Conservation (phyloP, 208 protist genomes). For the Acanthamoeba triangularis region DNA sequence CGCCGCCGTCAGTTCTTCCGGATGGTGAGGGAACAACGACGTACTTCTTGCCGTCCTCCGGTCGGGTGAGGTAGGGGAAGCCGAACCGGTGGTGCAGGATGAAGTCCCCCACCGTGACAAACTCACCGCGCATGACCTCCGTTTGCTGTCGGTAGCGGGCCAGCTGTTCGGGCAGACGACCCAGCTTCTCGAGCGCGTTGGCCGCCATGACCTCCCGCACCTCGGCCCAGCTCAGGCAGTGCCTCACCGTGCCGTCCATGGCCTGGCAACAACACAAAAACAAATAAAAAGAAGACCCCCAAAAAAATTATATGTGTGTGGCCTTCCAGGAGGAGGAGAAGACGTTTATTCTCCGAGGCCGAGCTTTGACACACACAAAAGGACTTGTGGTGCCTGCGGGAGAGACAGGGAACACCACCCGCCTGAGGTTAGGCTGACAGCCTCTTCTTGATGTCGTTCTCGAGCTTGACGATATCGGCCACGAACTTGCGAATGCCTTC, state of each 20-base stretch:
- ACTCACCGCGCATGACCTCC: not conserved
- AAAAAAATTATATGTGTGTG: too few species aligned
- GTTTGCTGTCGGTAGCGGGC: not conserved
- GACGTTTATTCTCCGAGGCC: too few species aligned
- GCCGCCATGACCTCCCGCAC: not conserved
- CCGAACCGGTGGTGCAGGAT: conserved; percentile 8
- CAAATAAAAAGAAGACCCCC: conserved; percentile 14
- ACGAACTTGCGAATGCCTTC: conserved; percentile 98
- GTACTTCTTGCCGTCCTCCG: not conserved
- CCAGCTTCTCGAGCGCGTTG: not conserved
- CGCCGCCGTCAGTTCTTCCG: not conserved
- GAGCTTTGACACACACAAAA: not conserved
- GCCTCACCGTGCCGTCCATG: not conserved
- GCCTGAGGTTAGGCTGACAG: not conserved
- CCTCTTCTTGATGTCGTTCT: conserved; percentile 81
- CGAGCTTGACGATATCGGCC: conserved; percentile 95
- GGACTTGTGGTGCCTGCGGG: not conserved
- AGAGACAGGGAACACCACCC: not conserved
- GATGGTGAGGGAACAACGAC: not conserved
- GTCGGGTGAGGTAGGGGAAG: not conserved
- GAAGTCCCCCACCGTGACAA: conserved; percentile 14
- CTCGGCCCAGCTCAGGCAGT: conserved; percentile 6
- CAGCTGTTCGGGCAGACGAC: conserved; percentile 18
- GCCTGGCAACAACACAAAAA: not conserved
- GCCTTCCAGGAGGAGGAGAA: not conserved